Evolutionary conservation across 305 asterid genomes (phyloP), one percentile per base, ranked within the genome.

Genomic region (Nicotiana rustica): DNA sequence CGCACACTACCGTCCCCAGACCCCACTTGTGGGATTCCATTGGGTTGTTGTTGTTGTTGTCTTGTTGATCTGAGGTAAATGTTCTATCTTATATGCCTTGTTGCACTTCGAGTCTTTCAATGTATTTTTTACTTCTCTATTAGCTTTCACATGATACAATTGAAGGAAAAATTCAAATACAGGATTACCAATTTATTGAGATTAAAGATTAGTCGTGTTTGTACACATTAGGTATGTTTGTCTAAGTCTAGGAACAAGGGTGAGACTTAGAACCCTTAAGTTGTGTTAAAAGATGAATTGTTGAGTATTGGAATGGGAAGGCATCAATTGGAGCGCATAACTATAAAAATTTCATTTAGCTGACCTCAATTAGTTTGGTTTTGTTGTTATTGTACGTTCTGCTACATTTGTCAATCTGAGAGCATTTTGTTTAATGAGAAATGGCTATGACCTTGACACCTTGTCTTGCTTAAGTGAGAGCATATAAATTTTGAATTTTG

Each of bases 61-160:
- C 60, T 73, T 47, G 79, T 49, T 73, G 79, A 73, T 21, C 41
- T 21, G 62, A 73, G 79, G 18, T 15, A 70, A 70, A 33, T 19
- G 21, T 19, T 10, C 36, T 44, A 13, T 44, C 47, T 70, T 47
- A 10, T 49, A 57, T 47, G 62, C 62, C 62, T 73, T 25, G 62
- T 73, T 21, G 62, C 14, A 36, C 6, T 73, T 29, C 7, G 41
- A 65, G 70, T 29, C 17, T 21, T 65, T 29, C 18, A 29, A 29
- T 29, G 70, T 44, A 9, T 13, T 13, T 29, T 12, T 73, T 47
- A 47, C 62, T 73, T 73, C 19, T 73, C 14, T 73, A 49, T 73
- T 49, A 13, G 79, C 62, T 14, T 73, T 36, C 41, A 14, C 44
- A 13, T 7, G 21, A 49, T 21, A 7, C 79, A 73, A 25, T 73